phyloP scores from a whole-genome alignment of 2,329 filamentous ascomycete genomes.

The Davidsoniella eucalypti region DNA sequence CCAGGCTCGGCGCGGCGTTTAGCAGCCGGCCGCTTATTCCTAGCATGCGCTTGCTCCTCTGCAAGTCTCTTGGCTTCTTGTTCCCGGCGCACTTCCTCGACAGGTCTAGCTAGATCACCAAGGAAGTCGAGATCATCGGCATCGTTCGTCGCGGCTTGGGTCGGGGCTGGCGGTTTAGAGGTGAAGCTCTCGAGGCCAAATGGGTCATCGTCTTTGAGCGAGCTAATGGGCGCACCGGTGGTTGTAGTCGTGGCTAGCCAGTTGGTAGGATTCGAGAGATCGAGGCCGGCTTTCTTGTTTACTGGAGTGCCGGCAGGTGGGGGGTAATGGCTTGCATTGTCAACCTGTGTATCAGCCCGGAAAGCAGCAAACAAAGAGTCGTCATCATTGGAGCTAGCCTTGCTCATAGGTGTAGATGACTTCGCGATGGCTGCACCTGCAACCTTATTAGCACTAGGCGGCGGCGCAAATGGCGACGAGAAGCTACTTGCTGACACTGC shows the following conservation, averaged over 20 bases:
- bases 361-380: conserved; percentile 54
- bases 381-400: conserved; percentile 25
- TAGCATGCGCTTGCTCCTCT: conserved; percentile 15
- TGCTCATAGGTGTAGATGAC: conserved; percentile 3
- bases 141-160: conserved; percentile 17
- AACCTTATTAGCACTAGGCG: conserved; percentile 7
- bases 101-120: conserved; percentile 46
- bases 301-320: conserved; percentile 24
- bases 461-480: conserved; percentile 14
- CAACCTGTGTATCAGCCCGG: conserved; percentile 47
- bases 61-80: conserved; percentile 15
- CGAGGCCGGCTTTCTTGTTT: conserved; percentile 26
- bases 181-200: conserved; percentile 62
- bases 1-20: conserved; percentile 29
- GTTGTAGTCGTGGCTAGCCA: conserved; percentile 28
- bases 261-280: conserved; percentile 36
- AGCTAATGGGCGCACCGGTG: conserved; percentile 21
- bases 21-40: conserved; percentile 18
- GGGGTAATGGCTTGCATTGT: conserved; percentile 48
- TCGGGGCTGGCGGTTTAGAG: conserved; percentile 14
- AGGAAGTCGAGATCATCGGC: conserved; percentile 49
- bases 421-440: neutral
- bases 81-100: conserved; percentile 43
- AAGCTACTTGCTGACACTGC: conserved; percentile 1
- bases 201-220: conserved; percentile 64